Evolutionary conservation across 306 rosid species (phyloP).

Genomic region (Gynostemma pentaphyllum): DNA sequence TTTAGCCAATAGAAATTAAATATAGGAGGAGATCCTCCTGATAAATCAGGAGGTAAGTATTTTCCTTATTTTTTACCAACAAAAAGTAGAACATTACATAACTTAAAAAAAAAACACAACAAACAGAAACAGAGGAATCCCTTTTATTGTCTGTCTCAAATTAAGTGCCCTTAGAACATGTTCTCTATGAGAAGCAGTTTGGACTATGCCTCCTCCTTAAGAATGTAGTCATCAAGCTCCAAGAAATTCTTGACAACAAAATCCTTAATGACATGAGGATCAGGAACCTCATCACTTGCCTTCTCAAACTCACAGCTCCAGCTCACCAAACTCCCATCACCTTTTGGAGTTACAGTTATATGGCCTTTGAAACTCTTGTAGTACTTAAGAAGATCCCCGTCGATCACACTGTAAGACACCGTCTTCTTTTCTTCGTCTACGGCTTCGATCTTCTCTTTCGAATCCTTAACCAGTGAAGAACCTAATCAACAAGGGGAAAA

Average conservation of each 20-base stretch:
- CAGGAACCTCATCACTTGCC: slow-evolving; percentile 36
- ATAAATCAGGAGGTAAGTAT: neutral
- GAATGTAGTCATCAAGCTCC: slow-evolving; percentile 55
- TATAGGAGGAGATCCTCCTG: no score
- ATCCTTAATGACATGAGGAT: slow-evolving; percentile 50
- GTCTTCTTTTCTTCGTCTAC: slow-evolving; percentile 48
- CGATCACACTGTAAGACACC: slow-evolving; percentile 34
- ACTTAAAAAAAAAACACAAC: slow-evolving; percentile 2
- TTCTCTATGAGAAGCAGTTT: neutral
- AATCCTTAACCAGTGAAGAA: slow-evolving; percentile 43
- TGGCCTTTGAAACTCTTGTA: slow-evolving; percentile 49
- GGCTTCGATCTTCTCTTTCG: slow-evolving; percentile 43
- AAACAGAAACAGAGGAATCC: neutral
- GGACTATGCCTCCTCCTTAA: slow-evolving; percentile 7
- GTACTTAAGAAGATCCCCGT: slow-evolving; percentile 70
- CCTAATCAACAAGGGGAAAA: slow-evolving; percentile 33
- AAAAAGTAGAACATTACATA: neutral
- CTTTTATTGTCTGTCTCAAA: neutral
- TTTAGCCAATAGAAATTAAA: no score
- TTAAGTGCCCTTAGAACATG: neutral
- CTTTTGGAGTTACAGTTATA: slow-evolving; percentile 30
- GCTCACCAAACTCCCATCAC: slow-evolving; percentile 47
- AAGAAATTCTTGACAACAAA: slow-evolving; percentile 63
- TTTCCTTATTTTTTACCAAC: neutral
- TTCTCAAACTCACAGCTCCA: slow-evolving; percentile 65